Percentiles rank a stretch among this genome's conserved stretches.
phyloP scores from a whole-genome alignment of 2,329 filamentous ascomycete species.

The Ophiocordyceps australis region DNA sequence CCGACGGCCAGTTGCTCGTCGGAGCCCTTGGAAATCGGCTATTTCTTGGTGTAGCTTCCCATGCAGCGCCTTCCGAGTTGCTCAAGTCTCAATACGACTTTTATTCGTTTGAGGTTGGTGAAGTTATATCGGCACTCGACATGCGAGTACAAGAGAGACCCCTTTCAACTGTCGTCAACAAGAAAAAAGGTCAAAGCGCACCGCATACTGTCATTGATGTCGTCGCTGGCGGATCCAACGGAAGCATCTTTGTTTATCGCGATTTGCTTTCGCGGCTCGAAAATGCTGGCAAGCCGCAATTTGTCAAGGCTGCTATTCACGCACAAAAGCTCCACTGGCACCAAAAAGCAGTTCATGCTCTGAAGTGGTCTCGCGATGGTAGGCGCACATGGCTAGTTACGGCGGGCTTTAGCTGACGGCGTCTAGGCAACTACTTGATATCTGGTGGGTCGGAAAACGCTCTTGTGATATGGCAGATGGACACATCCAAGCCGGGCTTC shows the following conservation, averaged over 20 bases:
- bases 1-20: slow-evolving; percentile 36
- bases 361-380: slow-evolving; percentile 92
- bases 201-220: slow-evolving; percentile 42
- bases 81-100: slow-evolving; percentile 29
- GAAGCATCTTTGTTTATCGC: slow-evolving; percentile 66
- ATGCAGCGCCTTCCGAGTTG: slow-evolving; percentile 6
- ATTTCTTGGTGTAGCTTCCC: slow-evolving; percentile 14
- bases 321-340: slow-evolving; percentile 79
- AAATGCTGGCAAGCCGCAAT: slow-evolving; percentile 17
- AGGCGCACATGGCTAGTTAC: slow-evolving; percentile 5
- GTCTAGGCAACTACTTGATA: slow-evolving; percentile 71
- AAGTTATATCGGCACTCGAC: slow-evolving; percentile 51
- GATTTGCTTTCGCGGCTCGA: slow-evolving; percentile 47
- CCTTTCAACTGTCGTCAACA: slow-evolving; percentile 4
- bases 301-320: slow-evolving; percentile 28
- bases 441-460: slow-evolving; percentile 85
- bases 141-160: slow-evolving; percentile 22
- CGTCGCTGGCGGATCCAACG: slow-evolving; percentile 57
- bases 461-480: slow-evolving; percentile 82
- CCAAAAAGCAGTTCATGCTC: slow-evolving; percentile 58
- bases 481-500: slow-evolving; percentile 66
- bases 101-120: slow-evolving; percentile 37
- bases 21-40: slow-evolving; percentile 18
- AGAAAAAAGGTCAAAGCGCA: slow-evolving; percentile 7
- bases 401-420: slow-evolving; percentile 10